Evolutionary conservation across 176 grass and related monocot species (phyloP).

Genomic region (Bonia amplexicaulis): DNA sequence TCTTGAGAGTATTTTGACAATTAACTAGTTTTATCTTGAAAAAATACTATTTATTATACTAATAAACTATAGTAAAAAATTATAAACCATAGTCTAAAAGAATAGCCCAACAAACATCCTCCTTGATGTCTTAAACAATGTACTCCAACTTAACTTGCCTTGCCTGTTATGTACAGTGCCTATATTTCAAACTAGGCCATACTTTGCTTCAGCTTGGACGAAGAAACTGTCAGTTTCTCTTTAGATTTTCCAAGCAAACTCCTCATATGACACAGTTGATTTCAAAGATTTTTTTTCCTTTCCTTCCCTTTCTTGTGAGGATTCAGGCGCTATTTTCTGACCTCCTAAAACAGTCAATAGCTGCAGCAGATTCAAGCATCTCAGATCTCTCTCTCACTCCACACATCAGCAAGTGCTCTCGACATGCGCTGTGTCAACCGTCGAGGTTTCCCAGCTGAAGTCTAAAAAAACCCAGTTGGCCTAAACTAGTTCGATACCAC

Average conservation of each 20-base stretch:
- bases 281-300: not conserved
- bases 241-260: too few species aligned
- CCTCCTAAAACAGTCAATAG: not conserved
- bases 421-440: not conserved
- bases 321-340: not conserved
- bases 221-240: too few species aligned
- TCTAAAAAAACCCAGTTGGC: not conserved
- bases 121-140: not conserved
- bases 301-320: not conserved
- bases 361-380: not conserved
- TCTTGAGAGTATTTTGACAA: too few species aligned
- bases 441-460: not conserved
- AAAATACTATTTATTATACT: too few species aligned
- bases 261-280: not conserved
- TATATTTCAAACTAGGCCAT: too few species aligned
- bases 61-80: too few species aligned
- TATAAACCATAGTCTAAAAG: fast-evolving
- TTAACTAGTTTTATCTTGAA: fast-evolving
- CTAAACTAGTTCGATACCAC: not conserved
- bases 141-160: not conserved
- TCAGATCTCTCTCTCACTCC: not conserved
- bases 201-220: too few species aligned
- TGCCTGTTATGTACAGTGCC: not conserved
- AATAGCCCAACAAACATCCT: not conserved
- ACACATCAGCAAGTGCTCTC: too few species aligned